Base-by-base conservation (phyloP, 2,329 filamentous ascomycete species). In the Alternaria longipes region DNA sequence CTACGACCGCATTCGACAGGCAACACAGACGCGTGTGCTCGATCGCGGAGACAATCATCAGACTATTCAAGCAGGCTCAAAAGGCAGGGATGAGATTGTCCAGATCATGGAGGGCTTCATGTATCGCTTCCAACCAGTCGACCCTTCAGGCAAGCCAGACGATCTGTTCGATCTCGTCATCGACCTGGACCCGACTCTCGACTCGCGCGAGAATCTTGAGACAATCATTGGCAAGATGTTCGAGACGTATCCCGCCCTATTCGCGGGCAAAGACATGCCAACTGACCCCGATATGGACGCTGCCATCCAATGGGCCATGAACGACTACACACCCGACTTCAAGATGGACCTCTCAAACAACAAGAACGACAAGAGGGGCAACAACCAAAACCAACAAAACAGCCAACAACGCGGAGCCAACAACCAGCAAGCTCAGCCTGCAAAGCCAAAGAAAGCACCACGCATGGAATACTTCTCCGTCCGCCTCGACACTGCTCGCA, bases 31-130 rank as follows among this genome's bases (percentile, higher is more conserved):
- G 64, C 89, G 95, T 51, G 92, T 99, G 1, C 82, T 97, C 20
- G 85, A 88, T 6, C 90, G 95, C 22, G 95, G 95, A 14, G 93
- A 99, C 78, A 98, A 98, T 73, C 95, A 99, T 78, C 95, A 99
- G 80, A 99, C 95, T 0, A 98, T 99, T 61, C 93, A 95, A 73
- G 94, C 94, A 11, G 84, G 82, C n/a, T 90, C 87, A 46, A 90
- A 91, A 57, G 87, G 90, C 45, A 80, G 84, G 47, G 81, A 85
- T 18, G 94, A 97, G 77, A 92, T 95, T 56, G 84, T 95, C 47
- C 87, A 88, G 5, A 97, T 99, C 70, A 98, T 99, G 95, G 92
- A 97, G 70, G 92, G 93, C 3, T 99, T 99, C 80, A 84, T 99
- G 67, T 79, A 87, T 12, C 89, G 95, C 36, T 98, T 97, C 75